Percentiles rank a stretch among this genome's conserved stretches.
phyloP scores from a whole-genome alignment of 306 rosid genomes.

The Abrus precatorius region DNA sequence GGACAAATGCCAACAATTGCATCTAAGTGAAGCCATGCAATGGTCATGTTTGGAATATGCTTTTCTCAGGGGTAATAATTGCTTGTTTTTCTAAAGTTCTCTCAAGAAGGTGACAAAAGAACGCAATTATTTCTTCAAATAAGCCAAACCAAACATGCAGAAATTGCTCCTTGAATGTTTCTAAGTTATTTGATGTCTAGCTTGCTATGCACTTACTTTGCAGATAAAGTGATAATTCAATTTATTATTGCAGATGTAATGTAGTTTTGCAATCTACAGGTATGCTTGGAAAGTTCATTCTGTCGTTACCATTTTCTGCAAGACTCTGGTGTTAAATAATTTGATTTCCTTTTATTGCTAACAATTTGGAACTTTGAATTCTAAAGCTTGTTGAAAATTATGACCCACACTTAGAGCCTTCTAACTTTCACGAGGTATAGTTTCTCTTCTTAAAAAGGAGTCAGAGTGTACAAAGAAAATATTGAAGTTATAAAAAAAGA shows the following conservation, averaged over 20 bases:
- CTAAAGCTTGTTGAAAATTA: too few relatives aligned
- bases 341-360: constrained; percentile 33
- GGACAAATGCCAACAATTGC: constrained; percentile 32
- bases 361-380: too few relatives aligned
- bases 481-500: too few relatives aligned
- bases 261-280: constrained; percentile 66
- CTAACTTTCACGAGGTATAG: too few relatives aligned
- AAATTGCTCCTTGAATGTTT: constrained; percentile 30
- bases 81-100: neutral
- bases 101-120: neutral
- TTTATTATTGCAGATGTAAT: constrained; percentile 76
- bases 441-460: too few relatives aligned
- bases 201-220: constrained; percentile 11
- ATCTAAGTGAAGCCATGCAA: constrained; percentile 26
- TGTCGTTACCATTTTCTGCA: constrained; percentile 80
- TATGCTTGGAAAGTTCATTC: constrained; percentile 74
- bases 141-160: neutral
- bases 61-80: neutral
- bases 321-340: constrained; percentile 75
- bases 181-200: constrained; percentile 9
- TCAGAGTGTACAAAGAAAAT: too few relatives aligned
- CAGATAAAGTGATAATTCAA: constrained; percentile 36
- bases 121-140: neutral
- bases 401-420: too few relatives aligned
- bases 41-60: constrained; percentile 16